Evolutionary conservation across 2,329 filamentous ascomycete genomes (phyloP), one percentile per base, ranked within the genome.

Genomic region (Xylariaceae sp.): DNA sequence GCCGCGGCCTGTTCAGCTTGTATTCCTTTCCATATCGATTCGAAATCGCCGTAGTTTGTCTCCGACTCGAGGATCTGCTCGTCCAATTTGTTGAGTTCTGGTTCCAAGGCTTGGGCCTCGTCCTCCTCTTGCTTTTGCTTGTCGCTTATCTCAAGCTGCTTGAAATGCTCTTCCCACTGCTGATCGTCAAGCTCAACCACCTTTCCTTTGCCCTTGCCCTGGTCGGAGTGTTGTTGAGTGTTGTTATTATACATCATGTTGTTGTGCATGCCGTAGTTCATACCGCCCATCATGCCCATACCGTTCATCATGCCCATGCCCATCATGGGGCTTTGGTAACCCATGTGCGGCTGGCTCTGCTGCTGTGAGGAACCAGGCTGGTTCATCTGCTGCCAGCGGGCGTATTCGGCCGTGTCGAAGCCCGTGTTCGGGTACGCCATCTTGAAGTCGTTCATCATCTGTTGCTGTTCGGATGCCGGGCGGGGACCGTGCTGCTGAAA

Each of bases 101-200:
- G 82, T 75, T 95, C 91, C 62, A 93, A 89, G 16, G 87, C 88
- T 54, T 79, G 79, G 56, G 73, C 72, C 59, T 89, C 87, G 48
- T 89, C 88, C 39, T 71, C 70, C 49, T 75, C 75, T 62, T 78
- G 75, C 48, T 74, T 71, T 45, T 79, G 75, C 38, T 73, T 73
- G 13, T 73, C 74, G 43, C 69, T 62, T 40, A 69, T 50, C 46
- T 70, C 67, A 42, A 97, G 86, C 71, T 94, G 84, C 51, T 90
- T 89, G 70, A 99, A 99, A 70, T 97, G 91, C 63, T 91, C 90
- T 72, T 97, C 93, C 94, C 94, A 97, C 66, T 96, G 88, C 65
- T 87, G 78, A 63, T 99, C 93, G 68, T 97, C 90, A 19, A 97
- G 81, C 74, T 97, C 94, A 12, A 97, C 87, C 74, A 97, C 83